Evolutionary conservation across 2,329 filamentous ascomycete species (phyloP).

Genomic region (Beauveria sp.): DNA sequence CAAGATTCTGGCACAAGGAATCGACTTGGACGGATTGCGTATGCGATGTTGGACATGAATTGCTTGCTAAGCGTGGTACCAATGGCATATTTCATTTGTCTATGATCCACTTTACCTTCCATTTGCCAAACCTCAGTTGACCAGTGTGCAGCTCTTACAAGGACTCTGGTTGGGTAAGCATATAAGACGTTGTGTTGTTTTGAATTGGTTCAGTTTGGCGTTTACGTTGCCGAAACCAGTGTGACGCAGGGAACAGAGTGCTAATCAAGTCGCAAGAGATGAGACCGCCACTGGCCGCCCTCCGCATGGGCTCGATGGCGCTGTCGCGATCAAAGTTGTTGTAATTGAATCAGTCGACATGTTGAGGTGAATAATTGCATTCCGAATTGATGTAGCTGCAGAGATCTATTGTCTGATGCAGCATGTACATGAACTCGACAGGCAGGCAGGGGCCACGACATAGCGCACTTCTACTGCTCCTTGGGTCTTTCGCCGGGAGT

Average conservation of each 20-base stretch:
- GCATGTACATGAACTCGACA: too few relatives aligned
- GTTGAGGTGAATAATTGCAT: too few relatives aligned
- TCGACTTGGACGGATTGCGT: background rate
- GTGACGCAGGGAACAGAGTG: background rate
- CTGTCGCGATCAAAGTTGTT: background rate
- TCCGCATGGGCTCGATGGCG: background rate
- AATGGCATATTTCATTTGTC: background rate
- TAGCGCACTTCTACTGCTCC: too few relatives aligned
- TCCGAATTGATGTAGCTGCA: too few relatives aligned
- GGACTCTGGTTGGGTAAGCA: background rate
- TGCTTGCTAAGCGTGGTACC: background rate
- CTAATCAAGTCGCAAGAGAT: too few relatives aligned
- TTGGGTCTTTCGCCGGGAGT: too few relatives aligned
- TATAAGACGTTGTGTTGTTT: background rate
- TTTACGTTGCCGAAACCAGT: slow-evolving; percentile 7
- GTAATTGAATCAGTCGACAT: too few relatives aligned
- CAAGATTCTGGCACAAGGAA: background rate
- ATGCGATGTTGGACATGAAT: background rate
- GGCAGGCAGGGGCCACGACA: too few relatives aligned
- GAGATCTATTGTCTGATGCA: too few relatives aligned
- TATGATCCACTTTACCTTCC: background rate
- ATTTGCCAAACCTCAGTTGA: background rate
- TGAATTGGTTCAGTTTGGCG: background rate
- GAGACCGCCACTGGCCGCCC: background rate
- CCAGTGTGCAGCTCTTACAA: background rate